Evolutionary conservation across 164 flowering plant genomes (phyloP).

Genomic region (Protea cynaroides): DNA sequence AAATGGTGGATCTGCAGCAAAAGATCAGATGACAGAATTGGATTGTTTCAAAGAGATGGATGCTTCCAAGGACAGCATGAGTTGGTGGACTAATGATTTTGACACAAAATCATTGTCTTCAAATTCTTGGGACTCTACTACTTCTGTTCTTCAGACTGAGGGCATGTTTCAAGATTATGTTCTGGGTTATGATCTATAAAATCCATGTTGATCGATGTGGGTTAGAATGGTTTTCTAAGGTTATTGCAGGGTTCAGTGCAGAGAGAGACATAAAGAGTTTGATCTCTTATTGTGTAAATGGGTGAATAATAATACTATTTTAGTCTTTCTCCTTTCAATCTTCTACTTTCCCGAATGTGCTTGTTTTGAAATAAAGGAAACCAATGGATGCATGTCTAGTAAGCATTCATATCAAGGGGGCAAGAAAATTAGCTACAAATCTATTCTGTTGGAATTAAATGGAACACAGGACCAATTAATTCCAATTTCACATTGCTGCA

Average conservation of each 20-base stretch:
- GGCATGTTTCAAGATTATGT: constrained; percentile 53
- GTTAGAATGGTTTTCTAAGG: too few species aligned
- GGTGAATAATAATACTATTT: constrained; percentile 25
- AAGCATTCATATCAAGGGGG: too few species aligned
- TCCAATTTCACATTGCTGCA: too few species aligned
- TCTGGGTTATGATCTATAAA: constrained; percentile 33
- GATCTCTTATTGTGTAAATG: constrained; percentile 14
- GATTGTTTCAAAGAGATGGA: constrained; percentile 48
- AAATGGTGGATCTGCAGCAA: constrained; percentile 9
- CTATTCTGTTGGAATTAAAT: too few species aligned
- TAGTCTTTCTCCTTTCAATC: too few species aligned
- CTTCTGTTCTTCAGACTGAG: constrained; percentile 27
- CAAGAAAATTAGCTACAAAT: too few species aligned
- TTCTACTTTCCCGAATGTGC: too few species aligned
- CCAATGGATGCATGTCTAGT: too few species aligned
- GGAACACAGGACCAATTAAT: too few species aligned
- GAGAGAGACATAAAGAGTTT: constrained; percentile 10
- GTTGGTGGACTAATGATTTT: constrained; percentile 54
- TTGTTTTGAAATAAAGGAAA: too few species aligned
- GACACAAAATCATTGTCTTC: constrained; percentile 50
- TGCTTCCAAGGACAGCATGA: constrained; percentile 28
- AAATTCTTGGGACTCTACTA: constrained; percentile 61
- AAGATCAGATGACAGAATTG: constrained; percentile 23
- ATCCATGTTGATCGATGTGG: background rate
- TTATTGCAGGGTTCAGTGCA: background rate